These are phyloP conservation scores for Ascomycota sp. DNA, from an alignment of 2,329 filamentous ascomycete genomes.

Conservation along the genomic window DNA sequence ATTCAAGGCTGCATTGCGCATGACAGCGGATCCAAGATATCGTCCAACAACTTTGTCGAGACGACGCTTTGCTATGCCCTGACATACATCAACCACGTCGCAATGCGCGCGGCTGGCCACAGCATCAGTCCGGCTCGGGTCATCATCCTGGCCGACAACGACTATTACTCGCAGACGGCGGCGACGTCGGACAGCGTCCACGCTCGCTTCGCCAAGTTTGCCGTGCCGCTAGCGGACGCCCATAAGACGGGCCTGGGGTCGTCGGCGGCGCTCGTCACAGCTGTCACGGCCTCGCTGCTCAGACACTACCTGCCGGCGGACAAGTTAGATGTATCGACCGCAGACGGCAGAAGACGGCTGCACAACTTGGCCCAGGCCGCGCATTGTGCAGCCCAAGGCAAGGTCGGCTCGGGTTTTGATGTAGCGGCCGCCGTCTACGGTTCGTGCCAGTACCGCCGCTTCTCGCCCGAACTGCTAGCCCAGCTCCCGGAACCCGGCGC, in stretches of 20 bases:
- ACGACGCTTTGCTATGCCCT: conserved; percentile 72
- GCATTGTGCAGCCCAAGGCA: conserved; percentile 89
- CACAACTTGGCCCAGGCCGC: conserved; percentile 88
- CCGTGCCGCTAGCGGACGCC: conserved; percentile 49
- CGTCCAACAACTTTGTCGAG: conserved; percentile 68
- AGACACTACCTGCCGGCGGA: conserved; percentile 43
- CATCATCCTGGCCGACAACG: conserved; percentile 80
- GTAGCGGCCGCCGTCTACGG: conserved; percentile 84
- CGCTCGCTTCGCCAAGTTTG: conserved; percentile 53
- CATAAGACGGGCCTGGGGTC: conserved; percentile 94
- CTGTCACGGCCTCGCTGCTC: conserved; percentile 57
- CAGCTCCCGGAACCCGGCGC: conserved; percentile 42
- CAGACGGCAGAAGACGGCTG: conserved; percentile 34
- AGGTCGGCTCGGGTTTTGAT: conserved; percentile 89
- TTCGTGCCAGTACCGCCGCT: conserved; percentile 76
- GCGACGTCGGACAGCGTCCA: conserved; percentile 6
- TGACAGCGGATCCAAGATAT: conserved; percentile 21
- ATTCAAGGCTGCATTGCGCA: background rate
- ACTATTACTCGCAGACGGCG: conserved; percentile 63
- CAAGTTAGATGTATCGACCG: conserved; percentile 33
- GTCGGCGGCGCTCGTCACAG: conserved; percentile 78
- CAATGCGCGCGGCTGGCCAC: conserved; percentile 14
- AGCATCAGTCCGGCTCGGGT: conserved; percentile 47
- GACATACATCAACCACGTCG: conserved; percentile 44
- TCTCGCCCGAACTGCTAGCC: conserved; percentile 56